These are phyloP conservation scores for Hymenoscyphus fraxineus DNA, from an alignment of 2,329 filamentous ascomycete genomes.

Conservation along the genomic window DNA sequence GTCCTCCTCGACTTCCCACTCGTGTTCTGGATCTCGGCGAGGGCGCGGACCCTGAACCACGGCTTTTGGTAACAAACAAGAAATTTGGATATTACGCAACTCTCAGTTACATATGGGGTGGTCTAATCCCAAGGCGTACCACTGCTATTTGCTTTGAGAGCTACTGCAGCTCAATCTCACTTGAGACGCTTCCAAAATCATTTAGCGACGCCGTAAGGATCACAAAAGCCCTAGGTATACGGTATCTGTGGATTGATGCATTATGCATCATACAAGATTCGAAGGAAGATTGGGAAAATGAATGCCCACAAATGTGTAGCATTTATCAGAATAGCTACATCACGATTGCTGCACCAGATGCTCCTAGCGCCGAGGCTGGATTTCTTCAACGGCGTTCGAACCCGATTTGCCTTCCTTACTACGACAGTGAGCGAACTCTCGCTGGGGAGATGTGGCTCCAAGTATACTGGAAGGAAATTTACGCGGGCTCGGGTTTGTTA, in stretches of 20 bases:
- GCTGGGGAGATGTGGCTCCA: not conserved
- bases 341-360: not conserved
- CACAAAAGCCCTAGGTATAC: not conserved
- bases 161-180: not conserved
- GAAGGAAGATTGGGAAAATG: constrained; percentile 25
- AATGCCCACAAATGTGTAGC: constrained; percentile 24
- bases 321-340: constrained; percentile 15
- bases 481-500: not conserved
- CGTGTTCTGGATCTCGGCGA: not conserved
- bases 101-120: constrained; percentile 7
- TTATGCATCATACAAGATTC: constrained; percentile 3
- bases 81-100: not conserved
- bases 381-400: not conserved
- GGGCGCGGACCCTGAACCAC: not conserved
- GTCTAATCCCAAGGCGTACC: not conserved
- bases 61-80: not conserved
- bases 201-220: not conserved
- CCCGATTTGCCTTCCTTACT: not conserved
- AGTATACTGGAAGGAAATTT: not conserved
- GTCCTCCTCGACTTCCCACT: not conserved
- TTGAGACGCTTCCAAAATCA: not conserved
- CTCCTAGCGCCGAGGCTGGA: not conserved
- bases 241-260: not conserved
- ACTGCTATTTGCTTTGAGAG: not conserved
- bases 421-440: not conserved